Evolutionary conservation across 2,329 filamentous ascomycete genomes (phyloP).

Genomic region (Sporothrix dimorphospora): DNA sequence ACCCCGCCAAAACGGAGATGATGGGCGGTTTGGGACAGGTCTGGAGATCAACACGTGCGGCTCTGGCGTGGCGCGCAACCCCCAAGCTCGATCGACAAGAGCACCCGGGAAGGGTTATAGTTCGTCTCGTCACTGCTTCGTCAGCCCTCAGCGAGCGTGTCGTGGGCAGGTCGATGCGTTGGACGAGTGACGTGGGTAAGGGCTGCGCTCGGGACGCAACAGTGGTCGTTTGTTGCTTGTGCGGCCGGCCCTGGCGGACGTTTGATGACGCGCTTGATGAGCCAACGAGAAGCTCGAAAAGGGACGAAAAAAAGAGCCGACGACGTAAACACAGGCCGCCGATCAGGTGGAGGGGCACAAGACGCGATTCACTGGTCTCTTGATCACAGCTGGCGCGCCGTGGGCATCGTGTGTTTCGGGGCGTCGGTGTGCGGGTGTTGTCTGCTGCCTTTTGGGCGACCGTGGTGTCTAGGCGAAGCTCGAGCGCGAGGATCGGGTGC

Average conservation of each 20-base stretch:
- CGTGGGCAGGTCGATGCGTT: not conserved
- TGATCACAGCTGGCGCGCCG: not conserved
- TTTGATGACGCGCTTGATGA: constrained; percentile 17
- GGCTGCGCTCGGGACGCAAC: not conserved
- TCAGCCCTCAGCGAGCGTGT: not conserved
- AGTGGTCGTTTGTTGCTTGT: not conserved
- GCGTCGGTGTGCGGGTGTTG: constrained; percentile 11
- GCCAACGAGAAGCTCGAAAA: not conserved
- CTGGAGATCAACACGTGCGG: not conserved
- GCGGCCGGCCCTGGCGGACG: not conserved
- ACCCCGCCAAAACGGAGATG: not conserved
- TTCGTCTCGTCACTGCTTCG: not conserved
- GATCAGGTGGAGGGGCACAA: not conserved
- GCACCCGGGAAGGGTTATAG: not conserved
- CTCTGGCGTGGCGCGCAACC: not conserved
- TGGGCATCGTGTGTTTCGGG: constrained; percentile 7
- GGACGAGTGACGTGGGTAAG: not conserved
- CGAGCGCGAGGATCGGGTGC: constrained; percentile 17
- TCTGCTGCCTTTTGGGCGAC: not conserved
- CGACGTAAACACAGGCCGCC: not conserved
- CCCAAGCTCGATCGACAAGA: not conserved
- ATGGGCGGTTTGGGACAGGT: not conserved
- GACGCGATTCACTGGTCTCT: not conserved
- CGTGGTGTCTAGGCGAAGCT: constrained; percentile 18
- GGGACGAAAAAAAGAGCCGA: constrained; percentile 11